These are phyloP conservation scores for Vigna hirtella DNA, from an alignment of 306 rosid genomes.

Conservation along the genomic window DNA sequence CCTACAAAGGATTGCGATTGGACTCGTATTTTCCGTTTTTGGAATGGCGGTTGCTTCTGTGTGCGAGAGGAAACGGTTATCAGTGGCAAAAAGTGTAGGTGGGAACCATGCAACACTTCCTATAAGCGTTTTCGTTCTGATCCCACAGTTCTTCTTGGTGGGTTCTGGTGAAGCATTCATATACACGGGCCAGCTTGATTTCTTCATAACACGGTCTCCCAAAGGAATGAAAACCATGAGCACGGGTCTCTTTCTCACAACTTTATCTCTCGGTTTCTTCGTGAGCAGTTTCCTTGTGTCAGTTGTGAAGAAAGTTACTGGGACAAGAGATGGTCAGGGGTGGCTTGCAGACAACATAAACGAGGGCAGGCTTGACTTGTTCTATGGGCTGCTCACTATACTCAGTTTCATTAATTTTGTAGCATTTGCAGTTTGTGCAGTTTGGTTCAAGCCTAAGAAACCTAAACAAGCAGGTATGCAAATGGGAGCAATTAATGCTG, in stretches of 20 bases:
- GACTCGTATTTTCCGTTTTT: constrained; percentile 63
- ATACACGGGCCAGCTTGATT: constrained; percentile 95
- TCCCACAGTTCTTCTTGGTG: constrained; percentile 89
- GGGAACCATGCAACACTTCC: constrained; percentile 57
- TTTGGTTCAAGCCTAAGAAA: constrained; percentile 72
- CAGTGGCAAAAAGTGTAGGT: constrained; percentile 58
- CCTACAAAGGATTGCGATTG: constrained; percentile 84
- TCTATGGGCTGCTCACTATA: constrained; percentile 74
- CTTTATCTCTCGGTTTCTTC: constrained; percentile 85
- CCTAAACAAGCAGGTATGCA: constrained; percentile 46
- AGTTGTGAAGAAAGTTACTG: constrained; percentile 65
- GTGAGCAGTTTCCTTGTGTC: constrained; percentile 85
- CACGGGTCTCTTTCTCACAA: constrained; percentile 90
- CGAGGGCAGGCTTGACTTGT: constrained; percentile 80
- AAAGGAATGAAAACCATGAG: constrained; percentile 98
- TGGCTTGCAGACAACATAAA: constrained; percentile 87
- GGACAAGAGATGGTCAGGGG: constrained; percentile 62
- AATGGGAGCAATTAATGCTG: constrained; percentile 52
- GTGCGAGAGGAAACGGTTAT: constrained; percentile 66
- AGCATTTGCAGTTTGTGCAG: constrained; percentile 64
- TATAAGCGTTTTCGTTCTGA: constrained; percentile 71
- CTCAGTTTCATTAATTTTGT: constrained; percentile 65
- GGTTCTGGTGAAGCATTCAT: constrained; percentile 98
- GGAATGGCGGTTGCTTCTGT: constrained; percentile 84
- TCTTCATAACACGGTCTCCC: constrained; percentile 92